Conservation (phyloP, 371 early-diverging fungal species). For the Sporodiniella umbellata region DNA sequence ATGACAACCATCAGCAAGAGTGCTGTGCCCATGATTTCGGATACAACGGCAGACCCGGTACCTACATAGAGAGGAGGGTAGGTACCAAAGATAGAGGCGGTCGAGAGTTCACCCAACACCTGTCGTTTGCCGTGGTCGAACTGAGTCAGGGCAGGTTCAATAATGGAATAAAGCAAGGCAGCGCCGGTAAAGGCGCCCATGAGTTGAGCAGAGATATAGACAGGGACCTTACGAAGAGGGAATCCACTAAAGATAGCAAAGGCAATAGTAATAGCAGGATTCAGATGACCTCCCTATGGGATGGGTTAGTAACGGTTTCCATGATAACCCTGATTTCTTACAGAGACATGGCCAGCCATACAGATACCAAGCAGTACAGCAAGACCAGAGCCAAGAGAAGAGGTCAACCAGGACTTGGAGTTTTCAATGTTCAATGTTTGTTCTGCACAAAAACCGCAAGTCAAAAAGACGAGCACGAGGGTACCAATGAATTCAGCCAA, state of each 20-base stretch:
- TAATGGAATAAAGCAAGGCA: constrained; percentile 58
- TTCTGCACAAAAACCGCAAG: constrained; percentile 65
- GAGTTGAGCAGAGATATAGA: constrained; percentile 63
- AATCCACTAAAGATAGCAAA: constrained; percentile 68
- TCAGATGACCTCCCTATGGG: constrained; percentile 71
- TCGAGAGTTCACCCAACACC: constrained; percentile 38
- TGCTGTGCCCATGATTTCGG: constrained; percentile 78
- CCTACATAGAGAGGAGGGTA: constrained; percentile 58
- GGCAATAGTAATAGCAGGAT: constrained; percentile 75
- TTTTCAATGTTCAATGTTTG: constrained; percentile 24
- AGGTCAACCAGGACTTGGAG: constrained; percentile 36
- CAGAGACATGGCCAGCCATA: constrained; percentile 74
- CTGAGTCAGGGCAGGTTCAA: constrained; percentile 52
- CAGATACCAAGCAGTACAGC: constrained; percentile 50
- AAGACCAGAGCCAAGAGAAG: constrained; percentile 39
- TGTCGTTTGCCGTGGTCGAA: constrained; percentile 61
- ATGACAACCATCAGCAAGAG: constrained; percentile 68
- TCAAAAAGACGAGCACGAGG: constrained; percentile 64
- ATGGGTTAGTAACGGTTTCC: too few relatives aligned
- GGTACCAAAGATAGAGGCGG: constrained; percentile 76
- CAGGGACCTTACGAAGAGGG: constrained; percentile 60
- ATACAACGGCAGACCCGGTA: constrained; percentile 57
- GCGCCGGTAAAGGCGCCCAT: constrained; percentile 74
- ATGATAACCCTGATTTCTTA: constrained; percentile 34
- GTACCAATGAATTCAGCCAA: constrained; percentile 86